phyloP scores from a whole-genome alignment of 768 basidiomycete genomes.

The Trametes punicea region DNA sequence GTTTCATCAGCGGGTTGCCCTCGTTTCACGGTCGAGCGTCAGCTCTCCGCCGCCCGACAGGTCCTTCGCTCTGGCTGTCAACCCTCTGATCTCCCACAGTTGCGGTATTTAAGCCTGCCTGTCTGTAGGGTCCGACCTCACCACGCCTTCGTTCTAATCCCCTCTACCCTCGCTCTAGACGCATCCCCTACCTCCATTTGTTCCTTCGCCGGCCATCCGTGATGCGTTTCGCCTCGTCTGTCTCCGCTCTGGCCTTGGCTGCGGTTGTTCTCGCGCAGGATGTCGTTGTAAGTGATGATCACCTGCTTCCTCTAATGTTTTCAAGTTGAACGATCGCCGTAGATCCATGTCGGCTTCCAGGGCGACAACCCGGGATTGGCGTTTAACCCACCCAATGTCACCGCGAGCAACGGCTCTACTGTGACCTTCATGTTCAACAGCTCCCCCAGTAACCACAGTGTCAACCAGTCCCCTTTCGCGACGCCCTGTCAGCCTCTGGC shows the following conservation, averaged over 20 bases:
- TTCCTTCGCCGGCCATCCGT: conserved; percentile 2
- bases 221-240: conserved; percentile 18
- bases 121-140: not conserved
- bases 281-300: conserved; percentile 11
- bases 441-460: conserved; percentile 49
- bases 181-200: not conserved
- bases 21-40: conserved; percentile 11
- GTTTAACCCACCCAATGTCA: conserved; percentile 44
- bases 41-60: conserved; percentile 1
- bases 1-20: conserved; percentile 7
- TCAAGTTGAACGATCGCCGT: not conserved
- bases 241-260: conserved; percentile 19
- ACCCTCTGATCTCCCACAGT: conserved; percentile 2
- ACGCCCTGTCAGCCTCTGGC: conserved; percentile 42
- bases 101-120: conserved; percentile 1
- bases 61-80: conserved; percentile 4
- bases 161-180: not conserved
- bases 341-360: conserved; percentile 41
- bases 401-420: conserved; percentile 40
- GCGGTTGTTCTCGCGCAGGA: conserved; percentile 22
- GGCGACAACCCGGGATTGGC: conserved; percentile 34
- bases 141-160: not conserved
- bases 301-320: not conserved
- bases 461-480: conserved; percentile 49
- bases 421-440: conserved; percentile 52